Conservation (phyloP, 495 filamentous ascomycete species). For the Beverwykella pulmonaria region DNA sequence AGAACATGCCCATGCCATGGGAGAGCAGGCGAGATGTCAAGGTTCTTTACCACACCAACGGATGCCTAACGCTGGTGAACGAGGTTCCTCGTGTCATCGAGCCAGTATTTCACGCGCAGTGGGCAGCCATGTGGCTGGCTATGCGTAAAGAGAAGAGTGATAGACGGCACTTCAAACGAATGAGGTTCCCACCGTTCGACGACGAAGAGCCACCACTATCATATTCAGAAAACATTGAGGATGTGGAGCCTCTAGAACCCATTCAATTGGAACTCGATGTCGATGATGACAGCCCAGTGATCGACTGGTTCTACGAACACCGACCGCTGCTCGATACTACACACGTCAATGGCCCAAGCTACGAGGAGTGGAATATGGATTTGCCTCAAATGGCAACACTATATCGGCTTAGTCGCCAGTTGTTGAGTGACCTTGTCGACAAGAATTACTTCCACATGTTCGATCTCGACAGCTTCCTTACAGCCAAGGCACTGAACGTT, state of each 20-base stretch:
- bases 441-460: slow-evolving; percentile 99
- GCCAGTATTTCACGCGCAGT: slow-evolving; percentile 97
- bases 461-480: slow-evolving; percentile 90
- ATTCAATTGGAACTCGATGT: slow-evolving; percentile 99
- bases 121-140: slow-evolving; percentile 99
- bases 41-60: slow-evolving; percentile 97
- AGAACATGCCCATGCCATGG: slow-evolving; percentile 99
- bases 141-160: slow-evolving; percentile 99
- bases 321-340: slow-evolving; percentile 86
- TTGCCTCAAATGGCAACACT: slow-evolving; percentile 96
- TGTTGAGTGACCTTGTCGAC: slow-evolving; percentile 90
- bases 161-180: slow-evolving; percentile 93
- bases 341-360: slow-evolving; percentile 95
- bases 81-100: slow-evolving; percentile 97
- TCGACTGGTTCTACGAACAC: slow-evolving; percentile 98
- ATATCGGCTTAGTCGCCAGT: slow-evolving; percentile 86
- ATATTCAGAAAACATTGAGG: slow-evolving; percentile 98
- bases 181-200: slow-evolving; percentile 98
- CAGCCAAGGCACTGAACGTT: slow-evolving; percentile 96
- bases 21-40: slow-evolving; percentile 94
- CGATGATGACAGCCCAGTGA: slow-evolving; percentile 86
- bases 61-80: slow-evolving; percentile 95
- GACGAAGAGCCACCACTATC: slow-evolving; percentile 97
- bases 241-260: slow-evolving; percentile 95
- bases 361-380: slow-evolving; percentile 92